phyloP scores from a whole-genome alignment of 2,329 filamentous ascomycete genomes.

The Talaromyces sp. region DNA sequence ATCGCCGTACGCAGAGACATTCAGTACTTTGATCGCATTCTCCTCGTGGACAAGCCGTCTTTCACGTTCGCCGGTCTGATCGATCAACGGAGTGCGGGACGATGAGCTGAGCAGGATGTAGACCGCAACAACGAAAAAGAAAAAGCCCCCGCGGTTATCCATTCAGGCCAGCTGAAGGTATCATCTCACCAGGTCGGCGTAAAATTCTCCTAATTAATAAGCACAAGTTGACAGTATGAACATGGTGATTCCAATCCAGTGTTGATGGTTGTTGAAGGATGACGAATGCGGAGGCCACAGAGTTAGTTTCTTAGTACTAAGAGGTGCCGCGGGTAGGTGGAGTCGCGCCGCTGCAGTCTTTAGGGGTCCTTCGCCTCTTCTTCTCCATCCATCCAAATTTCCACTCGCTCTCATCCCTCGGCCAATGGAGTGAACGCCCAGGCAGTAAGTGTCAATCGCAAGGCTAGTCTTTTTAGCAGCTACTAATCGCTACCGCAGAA shows the following conservation, averaged over 20 bases:
- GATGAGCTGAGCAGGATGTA: conserved; percentile 56
- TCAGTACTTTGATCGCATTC: conserved; percentile 50
- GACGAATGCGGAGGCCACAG: conserved; percentile 7
- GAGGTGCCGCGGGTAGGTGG: neutral
- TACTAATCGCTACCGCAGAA: neutral
- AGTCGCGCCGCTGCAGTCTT: neutral
- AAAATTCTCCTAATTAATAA: neutral
- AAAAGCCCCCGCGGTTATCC: conserved; percentile 50
- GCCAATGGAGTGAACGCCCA: neutral
- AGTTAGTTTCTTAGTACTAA: neutral
- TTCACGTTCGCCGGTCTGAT: conserved; percentile 47
- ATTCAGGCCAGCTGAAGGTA: conserved; percentile 34
- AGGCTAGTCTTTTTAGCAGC: neutral
- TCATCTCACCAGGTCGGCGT: conserved; percentile 11
- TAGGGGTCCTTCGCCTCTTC: conserved; percentile 5
- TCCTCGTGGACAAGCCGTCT: conserved; percentile 53
- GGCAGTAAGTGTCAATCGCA: neutral
- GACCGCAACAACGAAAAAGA: conserved; percentile 53
- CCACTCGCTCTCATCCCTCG: neutral
- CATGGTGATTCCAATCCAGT: neutral
- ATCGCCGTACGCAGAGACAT: conserved; percentile 53
- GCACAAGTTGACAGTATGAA: neutral
- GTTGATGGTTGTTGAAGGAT: neutral
- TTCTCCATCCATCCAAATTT: conserved; percentile 7
- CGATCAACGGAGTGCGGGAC: conserved; percentile 40